Evolutionary conservation across 768 basidiomycete genomes (phyloP).

Genomic region (Pleurotus citrinopileatus): DNA sequence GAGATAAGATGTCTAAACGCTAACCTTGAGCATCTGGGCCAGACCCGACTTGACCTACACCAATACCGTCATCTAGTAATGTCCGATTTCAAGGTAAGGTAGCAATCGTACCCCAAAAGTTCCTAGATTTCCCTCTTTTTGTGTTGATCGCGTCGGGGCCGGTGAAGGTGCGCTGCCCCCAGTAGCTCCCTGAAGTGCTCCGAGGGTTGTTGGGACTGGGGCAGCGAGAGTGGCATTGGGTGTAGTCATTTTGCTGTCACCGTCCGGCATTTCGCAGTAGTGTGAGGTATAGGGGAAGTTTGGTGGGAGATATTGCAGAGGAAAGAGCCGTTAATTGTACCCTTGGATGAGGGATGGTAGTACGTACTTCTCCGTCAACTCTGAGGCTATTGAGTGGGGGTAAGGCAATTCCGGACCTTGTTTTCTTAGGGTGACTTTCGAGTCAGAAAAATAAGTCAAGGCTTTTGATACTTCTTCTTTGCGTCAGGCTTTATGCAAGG

Average conservation of each 20-base stretch:
- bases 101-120: conserved; percentile 60
- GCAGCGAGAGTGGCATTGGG: neutral
- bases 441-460: too few species aligned
- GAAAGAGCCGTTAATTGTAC: neutral
- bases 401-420: neutral
- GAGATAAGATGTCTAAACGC: conserved; percentile 13
- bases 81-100: neutral
- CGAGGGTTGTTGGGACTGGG: neutral
- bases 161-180: conserved; percentile 30
- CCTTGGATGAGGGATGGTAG: neutral
- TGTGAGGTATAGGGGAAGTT: neutral
- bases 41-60: conserved; percentile 86
- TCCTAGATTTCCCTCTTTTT: conserved; percentile 56
- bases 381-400: neutral
- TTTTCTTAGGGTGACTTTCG: too few species aligned
- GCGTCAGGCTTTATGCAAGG: too few species aligned
- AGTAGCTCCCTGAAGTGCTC: neutral
- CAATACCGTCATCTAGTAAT: neutral
- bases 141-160: conserved; percentile 53
- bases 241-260: neutral
- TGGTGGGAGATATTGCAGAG: neutral
- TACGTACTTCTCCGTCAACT: neutral
- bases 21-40: conserved; percentile 94
- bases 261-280: neutral
- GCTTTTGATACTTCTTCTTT: too few species aligned